phyloP scores from a whole-genome alignment of 306 rosid genomes.

The Cyamopsis tetragonoloba region DNA sequence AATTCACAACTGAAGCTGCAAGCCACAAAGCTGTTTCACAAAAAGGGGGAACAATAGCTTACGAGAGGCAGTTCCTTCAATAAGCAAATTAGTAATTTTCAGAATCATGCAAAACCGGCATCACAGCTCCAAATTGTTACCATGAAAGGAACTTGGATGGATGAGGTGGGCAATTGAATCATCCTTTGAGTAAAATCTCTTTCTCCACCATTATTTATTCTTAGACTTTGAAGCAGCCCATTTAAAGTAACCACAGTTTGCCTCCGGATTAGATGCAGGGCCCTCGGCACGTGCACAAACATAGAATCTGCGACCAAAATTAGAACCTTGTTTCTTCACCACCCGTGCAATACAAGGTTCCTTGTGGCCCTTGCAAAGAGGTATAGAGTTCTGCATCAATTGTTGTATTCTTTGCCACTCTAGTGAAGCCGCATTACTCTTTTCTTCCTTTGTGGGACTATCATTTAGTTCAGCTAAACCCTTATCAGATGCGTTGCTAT shows the following conservation, averaged over 20 bases:
- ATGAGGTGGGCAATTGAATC: neutral
- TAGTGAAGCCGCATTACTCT: constrained; percentile 49
- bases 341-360: constrained; percentile 82
- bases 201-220: constrained; percentile 28
- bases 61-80: constrained; percentile 6
- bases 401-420: constrained; percentile 94
- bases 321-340: constrained; percentile 86
- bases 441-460: constrained; percentile 45
- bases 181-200: constrained; percentile 6
- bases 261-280: constrained; percentile 85
- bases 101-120: constrained; percentile 1
- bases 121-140: constrained; percentile 6
- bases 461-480: constrained; percentile 36
- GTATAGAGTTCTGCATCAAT: constrained; percentile 87
- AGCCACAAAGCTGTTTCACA: neutral
- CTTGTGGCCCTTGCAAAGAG: constrained; percentile 82
- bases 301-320: constrained; percentile 80
- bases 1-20: neutral
- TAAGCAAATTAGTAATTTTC: neutral
- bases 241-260: constrained; percentile 83
- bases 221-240: constrained; percentile 90
- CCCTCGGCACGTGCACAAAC: constrained; percentile 88
- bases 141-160: neutral
- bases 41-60: neutral
- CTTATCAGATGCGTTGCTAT: constrained; percentile 31